Evolutionary conservation across 2,329 filamentous ascomycete species (phyloP).

Genomic region (Neonectria ditissima): DNA sequence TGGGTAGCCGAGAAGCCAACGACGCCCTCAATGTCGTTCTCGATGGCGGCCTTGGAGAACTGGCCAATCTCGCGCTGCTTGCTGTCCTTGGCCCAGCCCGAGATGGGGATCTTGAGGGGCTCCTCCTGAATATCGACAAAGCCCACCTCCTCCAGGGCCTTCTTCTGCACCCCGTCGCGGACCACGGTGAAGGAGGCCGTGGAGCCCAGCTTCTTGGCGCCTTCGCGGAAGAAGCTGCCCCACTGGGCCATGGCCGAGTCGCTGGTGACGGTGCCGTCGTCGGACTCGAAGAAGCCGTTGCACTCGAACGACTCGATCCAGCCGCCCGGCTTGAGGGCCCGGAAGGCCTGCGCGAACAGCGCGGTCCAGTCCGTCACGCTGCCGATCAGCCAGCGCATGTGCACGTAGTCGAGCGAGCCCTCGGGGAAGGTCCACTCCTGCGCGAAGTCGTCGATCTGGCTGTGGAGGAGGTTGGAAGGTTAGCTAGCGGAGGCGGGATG

Average conservation of each 20-base stretch:
- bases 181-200: slow-evolving; percentile 46
- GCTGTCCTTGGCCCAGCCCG: slow-evolving; percentile 54
- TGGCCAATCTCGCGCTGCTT: slow-evolving; percentile 52
- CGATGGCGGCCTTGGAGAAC: slow-evolving; percentile 47
- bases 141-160: slow-evolving; percentile 47
- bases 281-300: slow-evolving; percentile 36
- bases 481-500: not conserved
- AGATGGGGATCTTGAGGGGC: slow-evolving; percentile 53
- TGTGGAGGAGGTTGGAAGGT: slow-evolving; percentile 5
- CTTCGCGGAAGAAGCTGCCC: slow-evolving; percentile 50
- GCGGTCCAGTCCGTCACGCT: slow-evolving; percentile 66
- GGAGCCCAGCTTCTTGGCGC: slow-evolving; percentile 47
- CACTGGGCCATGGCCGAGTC: slow-evolving; percentile 48
- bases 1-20: slow-evolving; percentile 47
- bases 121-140: slow-evolving; percentile 42
- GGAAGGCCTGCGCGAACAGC: slow-evolving; percentile 62
- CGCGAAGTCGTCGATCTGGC: slow-evolving; percentile 69
- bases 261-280: slow-evolving; percentile 38
- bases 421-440: slow-evolving; percentile 61
- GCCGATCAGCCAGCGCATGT: slow-evolving; percentile 68
- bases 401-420: slow-evolving; percentile 70
- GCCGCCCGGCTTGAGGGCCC: slow-evolving; percentile 61
- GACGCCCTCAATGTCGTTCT: slow-evolving; percentile 50
- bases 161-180: slow-evolving; percentile 47
- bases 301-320: slow-evolving; percentile 54